Conservation (phyloP, 768 basidiomycete species). For the Agrocybe chaxingu region DNA sequence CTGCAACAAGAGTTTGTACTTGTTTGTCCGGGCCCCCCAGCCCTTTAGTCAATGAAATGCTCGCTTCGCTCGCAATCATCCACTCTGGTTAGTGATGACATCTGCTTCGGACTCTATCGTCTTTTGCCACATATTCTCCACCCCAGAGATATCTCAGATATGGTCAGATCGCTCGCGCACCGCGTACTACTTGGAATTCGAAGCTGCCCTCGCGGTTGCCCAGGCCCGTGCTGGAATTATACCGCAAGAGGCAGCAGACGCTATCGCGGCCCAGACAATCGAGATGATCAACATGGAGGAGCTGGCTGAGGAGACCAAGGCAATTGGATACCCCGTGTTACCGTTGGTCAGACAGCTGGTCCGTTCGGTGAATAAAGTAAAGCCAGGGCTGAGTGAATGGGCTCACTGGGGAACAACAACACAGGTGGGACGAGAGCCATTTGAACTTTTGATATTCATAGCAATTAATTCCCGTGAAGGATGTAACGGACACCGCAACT, state of each 20-base stretch:
- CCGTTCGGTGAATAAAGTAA: constrained; percentile 27
- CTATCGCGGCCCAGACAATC: constrained; percentile 30
- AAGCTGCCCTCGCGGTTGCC: constrained; percentile 21
- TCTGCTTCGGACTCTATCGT: constrained; percentile 32
- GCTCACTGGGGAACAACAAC: constrained; percentile 47
- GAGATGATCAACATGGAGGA: constrained; percentile 34
- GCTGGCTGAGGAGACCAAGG: constrained; percentile 35
- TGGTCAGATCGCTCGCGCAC: constrained; percentile 38
- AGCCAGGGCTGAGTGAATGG: constrained; percentile 40
- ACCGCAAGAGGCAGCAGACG: constrained; percentile 32
- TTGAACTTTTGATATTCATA: constrained; percentile 1
- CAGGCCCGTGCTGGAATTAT: constrained; percentile 38
- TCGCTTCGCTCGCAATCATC: no score
- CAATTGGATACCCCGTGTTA: constrained; percentile 43
- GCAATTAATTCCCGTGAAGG: constrained; percentile 22
- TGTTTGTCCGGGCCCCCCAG: no score
- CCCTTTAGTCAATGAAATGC: no score
- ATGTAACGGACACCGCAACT: constrained; percentile 47
- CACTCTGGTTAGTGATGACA: constrained; percentile 18
- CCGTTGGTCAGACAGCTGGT: constrained; percentile 44
- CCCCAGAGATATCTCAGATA: constrained; percentile 30
- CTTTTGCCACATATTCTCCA: constrained; percentile 40
- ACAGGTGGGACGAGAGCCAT: constrained; percentile 28
- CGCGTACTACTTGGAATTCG: constrained; percentile 30
- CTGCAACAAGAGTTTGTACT: no score